Conservation (phyloP, 192 early-diverging fungal genomes). For the Thamnidium elegans region DNA sequence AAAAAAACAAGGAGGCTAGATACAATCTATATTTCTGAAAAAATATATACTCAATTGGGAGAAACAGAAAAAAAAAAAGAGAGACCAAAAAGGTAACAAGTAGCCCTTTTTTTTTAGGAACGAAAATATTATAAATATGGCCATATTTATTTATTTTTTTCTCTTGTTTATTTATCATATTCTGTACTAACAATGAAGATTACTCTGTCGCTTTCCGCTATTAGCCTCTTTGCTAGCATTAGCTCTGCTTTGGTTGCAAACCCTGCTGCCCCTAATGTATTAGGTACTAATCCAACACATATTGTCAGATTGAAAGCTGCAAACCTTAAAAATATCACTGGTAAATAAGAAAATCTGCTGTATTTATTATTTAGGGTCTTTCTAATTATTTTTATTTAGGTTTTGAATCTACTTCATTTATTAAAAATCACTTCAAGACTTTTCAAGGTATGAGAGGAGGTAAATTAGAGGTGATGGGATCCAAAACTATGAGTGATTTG, state of each 20-base stretch:
- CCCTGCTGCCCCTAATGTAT: too few species aligned
- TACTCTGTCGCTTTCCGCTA: too few species aligned
- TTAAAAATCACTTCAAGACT: constrained; percentile 14
- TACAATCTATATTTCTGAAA: too few species aligned
- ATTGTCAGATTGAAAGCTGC: constrained; percentile 6
- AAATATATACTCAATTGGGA: background rate
- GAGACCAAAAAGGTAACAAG: background rate
- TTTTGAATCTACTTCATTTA: constrained; percentile 5
- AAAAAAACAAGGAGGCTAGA: too few species aligned
- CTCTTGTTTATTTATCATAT: too few species aligned
- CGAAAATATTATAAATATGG: too few species aligned
- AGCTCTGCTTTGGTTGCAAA: too few species aligned
- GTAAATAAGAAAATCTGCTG: background rate
- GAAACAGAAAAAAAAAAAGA: background rate
- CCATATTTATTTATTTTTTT: too few species aligned
- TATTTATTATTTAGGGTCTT: background rate
- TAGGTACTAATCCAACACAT: background rate
- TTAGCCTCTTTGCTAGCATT: too few species aligned
- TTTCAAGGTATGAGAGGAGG: background rate
- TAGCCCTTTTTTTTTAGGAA: too few species aligned
- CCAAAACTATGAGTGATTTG: background rate
- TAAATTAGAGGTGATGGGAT: background rate
- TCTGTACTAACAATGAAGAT: too few species aligned
- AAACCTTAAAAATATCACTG: background rate
- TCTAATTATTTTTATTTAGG: background rate